Conservation (phyloP, 2,329 filamentous ascomycete genomes). For the Hymenoscyphus linearis region DNA sequence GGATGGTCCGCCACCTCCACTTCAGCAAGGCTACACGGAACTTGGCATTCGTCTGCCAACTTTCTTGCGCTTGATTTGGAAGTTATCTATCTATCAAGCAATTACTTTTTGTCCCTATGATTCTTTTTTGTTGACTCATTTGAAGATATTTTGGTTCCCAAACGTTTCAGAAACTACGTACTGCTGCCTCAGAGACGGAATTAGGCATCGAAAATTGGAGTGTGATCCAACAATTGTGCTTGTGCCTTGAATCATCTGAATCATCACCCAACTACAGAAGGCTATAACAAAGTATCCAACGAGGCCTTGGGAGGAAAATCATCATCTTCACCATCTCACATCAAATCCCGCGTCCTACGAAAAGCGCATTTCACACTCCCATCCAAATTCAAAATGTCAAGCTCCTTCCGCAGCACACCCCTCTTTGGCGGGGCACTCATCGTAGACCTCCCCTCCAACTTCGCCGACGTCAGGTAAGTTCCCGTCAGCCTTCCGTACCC, state of each 20-base stretch:
- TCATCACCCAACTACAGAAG: conserved; percentile 3
- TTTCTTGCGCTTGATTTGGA: not conserved
- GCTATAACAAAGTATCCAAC: not conserved
- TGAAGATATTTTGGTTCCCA: not conserved
- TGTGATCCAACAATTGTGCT: not conserved
- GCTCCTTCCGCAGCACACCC: conserved; percentile 50
- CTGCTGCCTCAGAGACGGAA: not conserved
- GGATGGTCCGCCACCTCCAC: not conserved
- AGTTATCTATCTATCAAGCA: not conserved
- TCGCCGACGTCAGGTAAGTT: conserved; percentile 67
- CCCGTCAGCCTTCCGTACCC: conserved; percentile 6
- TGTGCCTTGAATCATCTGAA: no score
- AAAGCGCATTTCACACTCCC: not conserved
- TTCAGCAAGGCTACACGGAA: not conserved
- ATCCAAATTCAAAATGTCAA: conserved; percentile 35
- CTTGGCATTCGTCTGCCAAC: not conserved
- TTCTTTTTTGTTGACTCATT: not conserved
- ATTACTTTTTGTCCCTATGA: not conserved
- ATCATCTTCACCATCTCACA: not conserved
- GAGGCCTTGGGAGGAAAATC: not conserved
- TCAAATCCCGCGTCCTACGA: not conserved
- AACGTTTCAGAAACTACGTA: not conserved
- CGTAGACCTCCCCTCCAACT: conserved; percentile 61
- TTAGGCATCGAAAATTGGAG: conserved; percentile 4
- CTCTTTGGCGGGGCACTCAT: conserved; percentile 71